Evolutionary conservation across 148 eudicot species (phyloP), one percentile per base, ranked within the genome.

Genomic region (Drosera capensis): DNA sequence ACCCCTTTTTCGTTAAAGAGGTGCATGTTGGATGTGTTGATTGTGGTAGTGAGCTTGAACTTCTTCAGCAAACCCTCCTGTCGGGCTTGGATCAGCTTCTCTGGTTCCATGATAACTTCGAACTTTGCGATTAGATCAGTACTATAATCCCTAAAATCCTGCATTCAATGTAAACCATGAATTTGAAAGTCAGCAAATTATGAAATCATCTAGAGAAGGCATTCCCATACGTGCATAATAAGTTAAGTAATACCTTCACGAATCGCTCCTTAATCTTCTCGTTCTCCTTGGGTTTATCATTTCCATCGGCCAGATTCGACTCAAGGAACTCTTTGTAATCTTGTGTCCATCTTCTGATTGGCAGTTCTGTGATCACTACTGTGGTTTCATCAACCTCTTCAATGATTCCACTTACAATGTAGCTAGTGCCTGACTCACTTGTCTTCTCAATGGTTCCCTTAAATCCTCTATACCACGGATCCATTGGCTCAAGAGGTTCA

Each of bases 1-100:
- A 71, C 66, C 51, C 94, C 94, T 15, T 73, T 70, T 11, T 73
- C 39, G 28, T 81, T 88, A 57, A 90, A 90, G 12, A 90, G 77
- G 60, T 90, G 99, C 99, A 90, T 90, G 71, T 90, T 90, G 47
- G 75, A 80, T 3, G 92, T 90, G 77, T 75, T 73, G 52, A 90
- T 70, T 17, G 80, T 51, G 40, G 68, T 73, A 4, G 85, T 78
- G 26, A 90, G 77, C 78, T 78, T 90, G 43, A 90, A 84, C 54
- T 75, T 90, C 73, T 90, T 90, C 50, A 78, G 40, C 74, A 90
- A 51, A n/a, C 95, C 99, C 64, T 80, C 95, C 57, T 80, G 74
- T 64, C 57, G 71, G 54, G 85, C 99, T 24, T 49, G 44, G 23
- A 31, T 40, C 66, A 80, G 45, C 53, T 73, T 74, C 29, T 58